Base-by-base conservation (phyloP, 2,329 filamentous ascomycete species). In the Trichophyton equinum region DNA sequence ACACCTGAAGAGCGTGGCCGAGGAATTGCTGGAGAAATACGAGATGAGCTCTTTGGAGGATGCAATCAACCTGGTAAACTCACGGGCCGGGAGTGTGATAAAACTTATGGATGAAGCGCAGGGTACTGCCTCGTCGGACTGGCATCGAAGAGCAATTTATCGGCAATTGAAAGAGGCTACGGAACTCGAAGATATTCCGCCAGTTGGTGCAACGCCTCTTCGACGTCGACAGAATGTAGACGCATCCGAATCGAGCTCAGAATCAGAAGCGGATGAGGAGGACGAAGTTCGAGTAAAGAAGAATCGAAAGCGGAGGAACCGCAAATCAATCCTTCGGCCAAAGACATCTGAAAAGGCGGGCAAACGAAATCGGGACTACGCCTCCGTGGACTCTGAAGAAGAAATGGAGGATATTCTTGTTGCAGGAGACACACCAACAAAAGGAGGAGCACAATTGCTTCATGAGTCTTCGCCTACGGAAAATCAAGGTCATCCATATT, bases 301-400 rank as follows among this genome's bases (percentile, higher is more conserved):
- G 49, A 63, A 62, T 13, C 64, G 67, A 57, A 67, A 67, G 62
- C 66, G 69, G 36, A 67, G 72, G 60, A 69, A 71, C 38, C 71
- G 71, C 60, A 77, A 76, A 65, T 78, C 76, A 1, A 73, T 78
- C 2, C 69, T 78, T 11, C 74, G 76, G 5, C 76, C 76, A 1
- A 77, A 75, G 59, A 60, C 73, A 18, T 76, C 76, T 9, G 69
- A 70, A 1, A 76, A 75, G 49, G 73, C 71, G 22, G 74, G 75
- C 44, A 77, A 77, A 64, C 72, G 75, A 44, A 74, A 74, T 22
- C 68, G 74, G 59, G 72, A 71, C 55, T 62, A 66, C 46, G 66
- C 62, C 11, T 63, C 67, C 38, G 67, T 68, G 25, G 68, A 68
- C 55, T 64, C 64, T 18, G 63, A 67, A 0, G 70, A 74, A 33